These are phyloP conservation scores for Epichloe uncinata DNA, from an alignment of 2,329 filamentous ascomycete genomes.

Conservation along the genomic window DNA sequence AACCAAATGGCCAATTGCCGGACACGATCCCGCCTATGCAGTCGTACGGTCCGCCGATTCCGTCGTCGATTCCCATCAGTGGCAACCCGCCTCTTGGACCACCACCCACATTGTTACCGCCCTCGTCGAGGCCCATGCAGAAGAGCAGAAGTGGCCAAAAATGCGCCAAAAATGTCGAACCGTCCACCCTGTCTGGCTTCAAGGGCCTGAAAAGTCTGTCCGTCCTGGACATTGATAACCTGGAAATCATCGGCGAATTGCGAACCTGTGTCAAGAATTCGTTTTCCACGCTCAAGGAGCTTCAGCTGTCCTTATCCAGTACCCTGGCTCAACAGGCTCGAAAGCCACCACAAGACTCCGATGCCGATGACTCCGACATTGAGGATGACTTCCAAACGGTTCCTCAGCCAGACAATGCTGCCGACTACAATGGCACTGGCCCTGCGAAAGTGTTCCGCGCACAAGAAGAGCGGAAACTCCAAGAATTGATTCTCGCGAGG, in stretches of 20 bases:
- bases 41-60: conserved; percentile 5
- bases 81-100: conserved; percentile 10
- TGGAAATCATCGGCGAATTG: conserved; percentile 43
- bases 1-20: conserved; percentile 20
- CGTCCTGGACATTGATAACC: conserved; percentile 46
- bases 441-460: conserved; percentile 34
- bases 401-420: conserved; percentile 18
- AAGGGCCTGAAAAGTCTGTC: conserved; percentile 37
- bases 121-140: conserved; percentile 21
- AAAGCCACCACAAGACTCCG: conserved; percentile 23
- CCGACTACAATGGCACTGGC: conserved; percentile 23
- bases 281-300: conserved; percentile 36
- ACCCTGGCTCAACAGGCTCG: conserved; percentile 30
- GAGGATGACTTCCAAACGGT: conserved; percentile 41
- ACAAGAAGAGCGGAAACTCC: conserved; percentile 39
- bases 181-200: conserved; percentile 44
- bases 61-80: conserved; percentile 9
- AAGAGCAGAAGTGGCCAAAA: conserved; percentile 24
- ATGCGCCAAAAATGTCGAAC: conserved; percentile 20
- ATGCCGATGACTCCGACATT: conserved; percentile 36
- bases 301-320: conserved; percentile 47
- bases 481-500: conserved; percentile 38
- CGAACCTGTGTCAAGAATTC: conserved; percentile 41
- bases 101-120: conserved; percentile 19
- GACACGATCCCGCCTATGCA: conserved; percentile 13